A percentile compares a stretch with the other conserved stretches of the same genome.
Evolutionary conservation across 2,329 filamentous ascomycete genomes (phyloP).

Genomic region (Penicillium sp.): DNA sequence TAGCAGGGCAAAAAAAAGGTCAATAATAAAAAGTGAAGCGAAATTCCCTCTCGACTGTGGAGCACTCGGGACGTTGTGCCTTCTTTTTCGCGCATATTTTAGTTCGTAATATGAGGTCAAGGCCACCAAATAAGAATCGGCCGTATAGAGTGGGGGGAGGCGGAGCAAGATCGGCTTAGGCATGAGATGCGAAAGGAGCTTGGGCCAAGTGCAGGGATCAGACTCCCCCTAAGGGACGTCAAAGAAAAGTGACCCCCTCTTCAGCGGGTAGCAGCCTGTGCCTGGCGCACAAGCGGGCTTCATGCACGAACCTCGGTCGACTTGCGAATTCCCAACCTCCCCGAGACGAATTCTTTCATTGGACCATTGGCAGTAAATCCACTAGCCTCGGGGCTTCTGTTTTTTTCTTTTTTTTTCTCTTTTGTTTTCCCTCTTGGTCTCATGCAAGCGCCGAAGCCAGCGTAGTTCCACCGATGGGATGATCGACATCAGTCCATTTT

Average conservation of each 20-base stretch:
- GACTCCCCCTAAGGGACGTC: constrained; percentile 11
- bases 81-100: constrained; percentile 13
- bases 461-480: constrained; percentile 17
- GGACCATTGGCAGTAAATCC: constrained; percentile 24
- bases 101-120: constrained; percentile 12
- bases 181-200: constrained; percentile 31
- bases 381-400: constrained; percentile 20
- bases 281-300: constrained; percentile 26
- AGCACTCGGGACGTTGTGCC: constrained; percentile 19
- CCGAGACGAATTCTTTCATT: constrained; percentile 34
- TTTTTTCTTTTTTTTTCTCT: constrained; percentile 3
- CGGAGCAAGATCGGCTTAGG: constrained; percentile 33
- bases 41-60: constrained; percentile 25
- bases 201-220: constrained; percentile 30
- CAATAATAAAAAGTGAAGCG: constrained; percentile 10
- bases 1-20: constrained; percentile 8
- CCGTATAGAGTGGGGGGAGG: constrained; percentile 24
- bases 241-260: constrained; percentile 4
- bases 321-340: constrained; percentile 28
- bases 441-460: constrained; percentile 29
- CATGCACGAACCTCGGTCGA: constrained; percentile 30
- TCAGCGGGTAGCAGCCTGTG: constrained; percentile 20
- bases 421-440: neutral
- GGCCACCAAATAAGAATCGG: constrained; percentile 13
- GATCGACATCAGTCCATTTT: constrained; percentile 27